A percentile compares a stretch with the other conserved stretches of the same genome.
These are phyloP conservation scores for Barnettozyma salicaria DNA, from an alignment of 805 yeast species.

Conservation along the genomic window DNA sequence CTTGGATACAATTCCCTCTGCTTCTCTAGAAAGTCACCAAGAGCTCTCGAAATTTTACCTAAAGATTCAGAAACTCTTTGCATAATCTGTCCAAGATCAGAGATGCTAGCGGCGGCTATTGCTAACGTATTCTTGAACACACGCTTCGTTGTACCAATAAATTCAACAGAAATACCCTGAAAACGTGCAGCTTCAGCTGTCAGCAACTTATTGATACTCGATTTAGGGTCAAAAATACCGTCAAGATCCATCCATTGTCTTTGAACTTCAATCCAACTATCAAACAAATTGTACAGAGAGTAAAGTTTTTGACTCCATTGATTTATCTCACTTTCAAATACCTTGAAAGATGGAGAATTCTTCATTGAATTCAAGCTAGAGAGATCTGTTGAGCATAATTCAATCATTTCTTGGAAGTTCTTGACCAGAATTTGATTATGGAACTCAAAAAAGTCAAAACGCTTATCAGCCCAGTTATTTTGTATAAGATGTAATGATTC, in stretches of 20 bases:
- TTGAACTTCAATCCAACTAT: constrained; percentile 78
- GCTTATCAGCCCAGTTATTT: constrained; percentile 47
- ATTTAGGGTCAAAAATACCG: constrained; percentile 62
- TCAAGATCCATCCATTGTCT: constrained; percentile 82
- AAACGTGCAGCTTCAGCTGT: constrained; percentile 70
- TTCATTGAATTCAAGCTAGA: constrained; percentile 63
- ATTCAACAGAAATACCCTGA: constrained; percentile 54
- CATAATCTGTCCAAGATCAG: constrained; percentile 43
- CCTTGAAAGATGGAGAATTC: constrained; percentile 52
- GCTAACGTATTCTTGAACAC: constrained; percentile 44
- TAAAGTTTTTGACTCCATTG: constrained; percentile 54
- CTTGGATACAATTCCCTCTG: constrained; percentile 77
- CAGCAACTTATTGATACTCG: constrained; percentile 54
- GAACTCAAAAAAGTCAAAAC: constrained; percentile 50
- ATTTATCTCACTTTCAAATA: constrained; percentile 52
- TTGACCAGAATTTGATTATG: constrained; percentile 50
- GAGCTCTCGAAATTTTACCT: constrained; percentile 51
- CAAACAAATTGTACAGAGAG: constrained; percentile 45
- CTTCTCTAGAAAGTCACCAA: constrained; percentile 71
- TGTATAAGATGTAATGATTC: constrained; percentile 46
- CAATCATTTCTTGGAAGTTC: constrained; percentile 62
- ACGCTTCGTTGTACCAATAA: constrained; percentile 44
- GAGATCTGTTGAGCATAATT: constrained; percentile 53
- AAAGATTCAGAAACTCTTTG: constrained; percentile 51
- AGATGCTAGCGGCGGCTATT: constrained; percentile 47